Evolutionary conservation across 2,329 filamentous ascomycete genomes (phyloP).

Genomic region (Sporothrix brunneoviolacea): DNA sequence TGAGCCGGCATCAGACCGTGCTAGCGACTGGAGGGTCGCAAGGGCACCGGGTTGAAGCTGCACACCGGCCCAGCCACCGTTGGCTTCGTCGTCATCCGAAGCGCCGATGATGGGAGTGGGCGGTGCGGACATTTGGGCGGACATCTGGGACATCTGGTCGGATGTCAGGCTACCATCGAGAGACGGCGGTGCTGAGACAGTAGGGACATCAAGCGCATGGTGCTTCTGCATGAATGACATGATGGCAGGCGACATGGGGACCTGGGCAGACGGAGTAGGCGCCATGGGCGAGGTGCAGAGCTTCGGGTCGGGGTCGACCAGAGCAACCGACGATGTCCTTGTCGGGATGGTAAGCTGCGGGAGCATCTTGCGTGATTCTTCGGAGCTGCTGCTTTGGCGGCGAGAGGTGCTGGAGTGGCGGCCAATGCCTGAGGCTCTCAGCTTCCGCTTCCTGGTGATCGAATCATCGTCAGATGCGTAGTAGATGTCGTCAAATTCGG

Average conservation of each 20-base stretch:
- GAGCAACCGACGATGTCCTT: slow-evolving; percentile 27
- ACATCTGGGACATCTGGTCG: slow-evolving; percentile 64
- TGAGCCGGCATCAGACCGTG: slow-evolving; percentile 47
- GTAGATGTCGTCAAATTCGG: slow-evolving; percentile 81
- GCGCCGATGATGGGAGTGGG: slow-evolving; percentile 69
- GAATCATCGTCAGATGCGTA: slow-evolving; percentile 76
- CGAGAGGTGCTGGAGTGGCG: slow-evolving; percentile 25
- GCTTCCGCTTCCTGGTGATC: slow-evolving; percentile 34
- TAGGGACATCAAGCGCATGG: slow-evolving; percentile 60
- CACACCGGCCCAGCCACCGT: slow-evolving; percentile 65
- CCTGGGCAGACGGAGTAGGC: slow-evolving; percentile 57
- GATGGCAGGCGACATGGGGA: slow-evolving; percentile 70
- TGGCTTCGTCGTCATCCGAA: slow-evolving; percentile 40
- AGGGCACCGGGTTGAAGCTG: slow-evolving; percentile 74
- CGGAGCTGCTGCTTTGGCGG: slow-evolving; percentile 14
- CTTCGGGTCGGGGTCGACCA: slow-evolving; percentile 33
- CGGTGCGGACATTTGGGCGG: slow-evolving; percentile 66
- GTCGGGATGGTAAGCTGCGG: slow-evolving; percentile 49
- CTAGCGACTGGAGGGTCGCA: slow-evolving; percentile 70
- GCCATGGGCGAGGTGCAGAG: slow-evolving; percentile 52
- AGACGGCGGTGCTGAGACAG: slow-evolving; percentile 74
- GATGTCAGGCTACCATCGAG: slow-evolving; percentile 83
- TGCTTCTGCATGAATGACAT: slow-evolving; percentile 63
- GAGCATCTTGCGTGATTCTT: slow-evolving; percentile 33
- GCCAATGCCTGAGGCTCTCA: slow-evolving; percentile 33